phyloP scores from a whole-genome alignment of 2,329 filamentous ascomycete genomes.

The Sporothrix pseudoabietina region DNA sequence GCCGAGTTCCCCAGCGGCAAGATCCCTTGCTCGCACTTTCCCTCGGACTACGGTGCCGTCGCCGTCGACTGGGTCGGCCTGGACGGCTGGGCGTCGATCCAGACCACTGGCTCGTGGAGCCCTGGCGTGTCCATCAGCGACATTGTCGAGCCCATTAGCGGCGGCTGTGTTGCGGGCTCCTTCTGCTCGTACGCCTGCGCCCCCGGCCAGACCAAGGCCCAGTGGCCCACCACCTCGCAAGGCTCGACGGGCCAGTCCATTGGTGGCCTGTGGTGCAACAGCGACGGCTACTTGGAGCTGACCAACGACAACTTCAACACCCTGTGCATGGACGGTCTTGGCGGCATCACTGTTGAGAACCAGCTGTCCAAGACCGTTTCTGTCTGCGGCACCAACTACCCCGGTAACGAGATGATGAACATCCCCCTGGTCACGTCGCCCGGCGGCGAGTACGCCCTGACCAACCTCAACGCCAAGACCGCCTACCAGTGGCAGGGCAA shows the following conservation, averaged over 20 bases:
- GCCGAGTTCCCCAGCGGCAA: slow-evolving; percentile 74
- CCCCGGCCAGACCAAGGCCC: slow-evolving; percentile 86
- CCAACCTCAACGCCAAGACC: slow-evolving; percentile 69
- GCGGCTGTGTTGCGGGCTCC: slow-evolving; percentile 61
- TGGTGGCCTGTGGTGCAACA: slow-evolving; percentile 82
- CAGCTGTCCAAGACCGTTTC: slow-evolving; percentile 66
- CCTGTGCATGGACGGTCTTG: slow-evolving; percentile 74
- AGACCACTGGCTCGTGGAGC: slow-evolving; percentile 58
- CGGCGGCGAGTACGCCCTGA: slow-evolving; percentile 64
- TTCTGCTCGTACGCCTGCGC: slow-evolving; percentile 96
- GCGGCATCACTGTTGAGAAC: slow-evolving; percentile 74
- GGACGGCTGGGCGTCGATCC: slow-evolving; percentile 78
- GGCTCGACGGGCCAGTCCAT: slow-evolving; percentile 80
- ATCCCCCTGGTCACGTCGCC: slow-evolving; percentile 69
- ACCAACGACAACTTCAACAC: slow-evolving; percentile 68
- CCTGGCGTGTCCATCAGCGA: slow-evolving; percentile 59
- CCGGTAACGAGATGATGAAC: slow-evolving; percentile 85
- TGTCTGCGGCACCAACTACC: slow-evolving; percentile 95
- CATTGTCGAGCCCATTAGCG: slow-evolving; percentile 65
- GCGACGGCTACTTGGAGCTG: slow-evolving; percentile 70
- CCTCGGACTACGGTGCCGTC: slow-evolving; percentile 77
- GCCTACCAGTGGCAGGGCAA: slow-evolving; percentile 80
- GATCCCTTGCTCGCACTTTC: slow-evolving; percentile 72
- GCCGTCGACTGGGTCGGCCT: slow-evolving; percentile 68
- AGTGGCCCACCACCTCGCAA: slow-evolving; percentile 76